Evolutionary conservation across 768 basidiomycete genomes (phyloP).

Genomic region (Infundibulicybe gibba): DNA sequence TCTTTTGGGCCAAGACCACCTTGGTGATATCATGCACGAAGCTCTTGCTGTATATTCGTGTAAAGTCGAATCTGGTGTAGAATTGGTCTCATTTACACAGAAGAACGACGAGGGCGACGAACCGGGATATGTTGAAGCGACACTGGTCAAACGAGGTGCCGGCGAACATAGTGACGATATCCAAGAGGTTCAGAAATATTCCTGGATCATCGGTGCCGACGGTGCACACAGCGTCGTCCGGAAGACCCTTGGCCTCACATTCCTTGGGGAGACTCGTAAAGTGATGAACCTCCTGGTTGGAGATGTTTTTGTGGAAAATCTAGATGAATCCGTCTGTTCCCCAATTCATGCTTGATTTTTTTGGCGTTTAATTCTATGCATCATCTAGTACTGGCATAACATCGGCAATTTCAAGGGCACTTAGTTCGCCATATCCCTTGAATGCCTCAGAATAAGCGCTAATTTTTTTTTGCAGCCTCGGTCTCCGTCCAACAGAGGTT

Average conservation of each 20-base stretch:
- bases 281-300: conserved; percentile 33
- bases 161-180: conserved; percentile 10
- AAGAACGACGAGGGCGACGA: conserved; percentile 12
- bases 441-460: background rate
- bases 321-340: background rate
- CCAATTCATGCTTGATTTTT: background rate
- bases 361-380: too few relatives aligned
- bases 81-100: conserved; percentile 41
- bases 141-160: conserved; percentile 22
- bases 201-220: conserved; percentile 41
- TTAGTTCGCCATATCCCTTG: too few relatives aligned
- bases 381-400: too few relatives aligned
- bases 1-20: conserved; percentile 29
- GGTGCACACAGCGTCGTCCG: conserved; percentile 40
- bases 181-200: conserved; percentile 23
- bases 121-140: conserved; percentile 24
- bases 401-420: too few relatives aligned
- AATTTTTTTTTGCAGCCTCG: background rate
- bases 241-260: conserved; percentile 33
- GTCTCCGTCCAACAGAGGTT: conserved; percentile 5
- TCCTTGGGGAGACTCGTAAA: conserved; percentile 34
- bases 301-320: conserved; percentile 18
- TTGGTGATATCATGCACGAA: conserved; percentile 4
- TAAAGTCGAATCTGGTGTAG: conserved; percentile 39
- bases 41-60: conserved; percentile 11